Conservation (phyloP, 345 rosid species). For the Syzygium aqueum region DNA sequence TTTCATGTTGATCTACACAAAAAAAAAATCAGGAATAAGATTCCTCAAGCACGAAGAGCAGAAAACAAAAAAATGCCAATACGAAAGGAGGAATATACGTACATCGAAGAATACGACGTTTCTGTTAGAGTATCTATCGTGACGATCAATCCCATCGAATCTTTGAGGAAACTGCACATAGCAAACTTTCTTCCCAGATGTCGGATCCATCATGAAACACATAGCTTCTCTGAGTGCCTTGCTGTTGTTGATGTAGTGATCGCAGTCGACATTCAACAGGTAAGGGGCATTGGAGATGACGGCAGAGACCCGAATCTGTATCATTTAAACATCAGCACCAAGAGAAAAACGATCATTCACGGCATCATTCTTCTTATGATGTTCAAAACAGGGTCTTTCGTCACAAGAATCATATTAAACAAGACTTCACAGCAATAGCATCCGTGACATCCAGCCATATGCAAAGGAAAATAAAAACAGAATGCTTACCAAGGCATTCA, state of each 20-base stretch:
- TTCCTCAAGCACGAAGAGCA: background rate
- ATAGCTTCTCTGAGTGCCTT: slow-evolving; percentile 94
- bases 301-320: slow-evolving; percentile 81
- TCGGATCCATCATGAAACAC: slow-evolving; percentile 99
- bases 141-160: slow-evolving; percentile 97
- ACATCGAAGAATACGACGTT: slow-evolving; percentile 96
- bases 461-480: background rate
- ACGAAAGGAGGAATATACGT: slow-evolving; percentile 17
- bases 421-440: background rate
- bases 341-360: background rate
- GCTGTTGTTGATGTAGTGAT: slow-evolving; percentile 93
- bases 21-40: background rate
- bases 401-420: background rate
- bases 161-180: slow-evolving; percentile 99
- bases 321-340: background rate
- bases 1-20: slow-evolving; percentile 88
- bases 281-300: slow-evolving; percentile 96
- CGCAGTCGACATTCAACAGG: slow-evolving; percentile 85
- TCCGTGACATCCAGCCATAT: background rate
- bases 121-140: slow-evolving; percentile 90
- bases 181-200: slow-evolving; percentile 83
- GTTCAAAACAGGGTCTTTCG: background rate
- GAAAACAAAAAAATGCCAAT: background rate
- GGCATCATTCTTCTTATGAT: background rate
- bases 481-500: slow-evolving; percentile 74